Percentiles rank a stretch among this genome's conserved stretches.
These are phyloP conservation scores for Claviceps pazoutovae DNA, from an alignment of 2,329 filamentous ascomycete genomes.

Conservation along the genomic window DNA sequence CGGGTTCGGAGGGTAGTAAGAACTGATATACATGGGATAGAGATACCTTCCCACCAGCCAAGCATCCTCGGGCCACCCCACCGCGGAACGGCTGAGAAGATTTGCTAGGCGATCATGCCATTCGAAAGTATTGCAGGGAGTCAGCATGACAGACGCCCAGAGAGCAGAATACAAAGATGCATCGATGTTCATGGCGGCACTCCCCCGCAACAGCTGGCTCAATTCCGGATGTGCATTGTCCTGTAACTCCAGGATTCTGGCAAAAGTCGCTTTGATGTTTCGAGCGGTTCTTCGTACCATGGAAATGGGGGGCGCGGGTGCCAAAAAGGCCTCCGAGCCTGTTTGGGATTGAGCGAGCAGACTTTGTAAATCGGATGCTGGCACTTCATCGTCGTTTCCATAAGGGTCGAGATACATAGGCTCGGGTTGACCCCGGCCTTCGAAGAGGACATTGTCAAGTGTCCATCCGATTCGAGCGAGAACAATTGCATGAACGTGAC, in stretches of 20 bases:
- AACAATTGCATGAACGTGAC: constrained; percentile 73
- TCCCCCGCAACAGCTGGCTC: constrained; percentile 22
- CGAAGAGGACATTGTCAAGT: constrained; percentile 36
- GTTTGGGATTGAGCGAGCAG: constrained; percentile 38
- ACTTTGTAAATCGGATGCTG: constrained; percentile 40
- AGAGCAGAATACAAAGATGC: constrained; percentile 56
- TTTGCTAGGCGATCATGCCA: constrained; percentile 50
- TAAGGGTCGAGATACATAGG: constrained; percentile 79
- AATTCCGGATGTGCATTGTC: constrained; percentile 15
- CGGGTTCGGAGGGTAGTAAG: constrained; percentile 15
- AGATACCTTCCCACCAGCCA: constrained; percentile 54
- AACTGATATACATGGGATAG: constrained; percentile 44
- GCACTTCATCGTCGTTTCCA: constrained; percentile 52
- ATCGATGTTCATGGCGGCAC: constrained; percentile 30
- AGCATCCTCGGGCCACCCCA: constrained; percentile 46
- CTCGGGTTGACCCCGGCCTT: constrained; percentile 23
- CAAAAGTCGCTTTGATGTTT: constrained; percentile 64
- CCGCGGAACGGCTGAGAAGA: constrained; percentile 36
- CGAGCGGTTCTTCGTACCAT: constrained; percentile 59
- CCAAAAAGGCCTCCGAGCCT: constrained; percentile 38
- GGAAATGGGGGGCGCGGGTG: constrained; percentile 47
- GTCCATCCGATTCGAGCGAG: constrained; percentile 44
- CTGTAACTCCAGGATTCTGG: constrained; percentile 16
- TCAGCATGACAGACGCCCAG: constrained; percentile 54
- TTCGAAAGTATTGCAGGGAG: constrained; percentile 30